Percentiles rank a stretch among this genome's conserved stretches.
These are phyloP conservation scores for Suhomyces wounanorum DNA, from an alignment of 1,139 yeast species.

Conservation along the genomic window DNA sequence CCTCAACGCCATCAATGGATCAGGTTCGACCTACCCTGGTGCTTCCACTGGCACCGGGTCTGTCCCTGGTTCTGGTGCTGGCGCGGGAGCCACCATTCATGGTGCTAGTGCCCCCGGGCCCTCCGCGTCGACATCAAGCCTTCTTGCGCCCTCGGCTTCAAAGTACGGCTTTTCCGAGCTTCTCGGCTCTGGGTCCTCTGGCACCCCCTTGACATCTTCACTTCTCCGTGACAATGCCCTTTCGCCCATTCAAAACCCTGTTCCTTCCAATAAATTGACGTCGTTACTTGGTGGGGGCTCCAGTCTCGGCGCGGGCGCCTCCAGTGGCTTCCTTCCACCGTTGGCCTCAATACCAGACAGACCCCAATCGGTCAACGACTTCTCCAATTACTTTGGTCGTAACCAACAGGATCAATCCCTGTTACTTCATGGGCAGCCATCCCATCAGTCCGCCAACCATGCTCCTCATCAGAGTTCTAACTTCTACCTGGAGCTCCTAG, in stretches of 20 bases:
- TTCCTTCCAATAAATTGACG: conserved; percentile 16
- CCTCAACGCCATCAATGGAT: conserved; percentile 7
- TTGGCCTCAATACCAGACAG: conserved; percentile 38
- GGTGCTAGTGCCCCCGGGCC: background rate
- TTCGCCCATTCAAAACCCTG: conserved; percentile 23
- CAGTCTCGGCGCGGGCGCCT: conserved; percentile 7
- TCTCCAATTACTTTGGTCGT: conserved; percentile 31
- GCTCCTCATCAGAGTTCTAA: conserved; percentile 21
- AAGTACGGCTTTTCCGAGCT: conserved; percentile 24
- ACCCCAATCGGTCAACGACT: conserved; percentile 49
- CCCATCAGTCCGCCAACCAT: background rate
- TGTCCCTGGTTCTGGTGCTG: conserved; percentile 3
- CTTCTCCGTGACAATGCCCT: conserved; percentile 26
- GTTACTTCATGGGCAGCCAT: background rate
- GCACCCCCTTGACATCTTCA: conserved; percentile 16
- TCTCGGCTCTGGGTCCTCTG: conserved; percentile 16
- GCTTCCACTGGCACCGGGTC: conserved; percentile 4
- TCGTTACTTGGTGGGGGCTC: conserved; percentile 14
- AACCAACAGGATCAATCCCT: conserved; percentile 22
- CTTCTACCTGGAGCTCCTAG: conserved; percentile 48
- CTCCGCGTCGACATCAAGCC: conserved; percentile 18
- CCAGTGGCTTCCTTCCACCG: conserved; percentile 20
- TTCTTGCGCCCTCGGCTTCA: conserved; percentile 28
- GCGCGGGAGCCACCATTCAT: background rate
- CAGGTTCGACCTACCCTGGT: background rate